These are phyloP conservation scores for Yamadazyma mexicana DNA, from an alignment of 1,139 yeast species.

Conservation along the genomic window DNA sequence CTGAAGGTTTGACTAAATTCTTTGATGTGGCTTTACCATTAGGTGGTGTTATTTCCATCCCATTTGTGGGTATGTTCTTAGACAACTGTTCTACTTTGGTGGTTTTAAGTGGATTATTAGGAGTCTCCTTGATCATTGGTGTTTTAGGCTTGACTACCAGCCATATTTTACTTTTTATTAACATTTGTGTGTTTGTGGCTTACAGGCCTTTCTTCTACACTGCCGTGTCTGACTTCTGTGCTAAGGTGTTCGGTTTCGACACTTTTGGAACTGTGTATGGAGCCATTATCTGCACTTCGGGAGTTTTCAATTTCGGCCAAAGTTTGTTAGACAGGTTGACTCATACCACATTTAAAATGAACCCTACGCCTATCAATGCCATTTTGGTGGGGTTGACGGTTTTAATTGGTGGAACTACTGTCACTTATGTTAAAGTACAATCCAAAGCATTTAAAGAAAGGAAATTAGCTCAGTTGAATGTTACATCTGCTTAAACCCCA, in stretches of 20 bases:
- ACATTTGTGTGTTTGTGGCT: constrained; percentile 39
- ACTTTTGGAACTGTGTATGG: constrained; percentile 51
- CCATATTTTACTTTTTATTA: constrained; percentile 30
- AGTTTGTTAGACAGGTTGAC: constrained; percentile 39
- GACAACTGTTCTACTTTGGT: constrained; percentile 38
- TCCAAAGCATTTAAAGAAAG: constrained; percentile 23
- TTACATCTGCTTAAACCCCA: constrained; percentile 2
- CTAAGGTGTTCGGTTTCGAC: constrained; percentile 50
- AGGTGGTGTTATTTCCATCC: constrained; percentile 45
- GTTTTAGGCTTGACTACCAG: constrained; percentile 36
- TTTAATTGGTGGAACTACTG: constrained; percentile 31
- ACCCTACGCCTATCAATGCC: constrained; percentile 42
- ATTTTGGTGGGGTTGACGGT: constrained; percentile 28
- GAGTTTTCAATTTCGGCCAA: constrained; percentile 40
- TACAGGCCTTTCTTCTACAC: constrained; percentile 49
- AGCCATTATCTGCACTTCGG: constrained; percentile 42
- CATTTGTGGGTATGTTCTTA: constrained; percentile 42
- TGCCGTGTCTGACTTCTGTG: constrained; percentile 44
- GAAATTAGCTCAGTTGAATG: constrained; percentile 8
- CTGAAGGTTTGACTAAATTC: constrained; percentile 33
- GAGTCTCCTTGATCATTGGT: constrained; percentile 36
- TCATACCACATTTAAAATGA: constrained; percentile 40
- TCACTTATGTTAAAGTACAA: constrained; percentile 31
- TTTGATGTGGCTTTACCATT: constrained; percentile 48
- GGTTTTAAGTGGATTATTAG: constrained; percentile 31